These are phyloP conservation scores for Colletotrichum sp. DNA, from an alignment of 2,329 filamentous ascomycete genomes.

Conservation along the genomic window DNA sequence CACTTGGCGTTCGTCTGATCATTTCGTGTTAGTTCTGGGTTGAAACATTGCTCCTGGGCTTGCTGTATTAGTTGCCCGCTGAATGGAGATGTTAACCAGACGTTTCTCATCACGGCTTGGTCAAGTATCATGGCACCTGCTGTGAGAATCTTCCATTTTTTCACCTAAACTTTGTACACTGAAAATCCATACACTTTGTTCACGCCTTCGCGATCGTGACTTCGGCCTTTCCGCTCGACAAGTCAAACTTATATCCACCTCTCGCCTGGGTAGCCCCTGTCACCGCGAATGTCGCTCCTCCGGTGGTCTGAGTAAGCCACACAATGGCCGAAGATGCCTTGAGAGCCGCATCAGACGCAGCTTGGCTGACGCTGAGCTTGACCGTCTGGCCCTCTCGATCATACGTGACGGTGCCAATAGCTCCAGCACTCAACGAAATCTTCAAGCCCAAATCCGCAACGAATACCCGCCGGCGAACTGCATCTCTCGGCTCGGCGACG, in stretches of 20 bases:
- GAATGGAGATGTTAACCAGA: constrained; percentile 57
- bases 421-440: constrained; percentile 43
- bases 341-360: not conserved
- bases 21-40: not conserved
- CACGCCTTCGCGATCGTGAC: not conserved
- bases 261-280: not conserved
- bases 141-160: not conserved
- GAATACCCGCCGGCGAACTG: constrained; percentile 52
- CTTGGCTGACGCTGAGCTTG: not conserved
- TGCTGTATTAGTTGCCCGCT: not conserved
- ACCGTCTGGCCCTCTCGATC: not conserved
- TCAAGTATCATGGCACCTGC: accelerated
- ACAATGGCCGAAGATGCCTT: not conserved
- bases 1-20: not conserved
- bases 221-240: not conserved
- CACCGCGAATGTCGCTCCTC: not conserved
- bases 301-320: constrained; percentile 1
- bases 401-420: constrained; percentile 30
- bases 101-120: constrained; percentile 44
- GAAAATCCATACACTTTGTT: not conserved
- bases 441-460: constrained; percentile 49
- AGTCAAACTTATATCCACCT: constrained; percentile 4
- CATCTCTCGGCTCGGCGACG: constrained; percentile 47
- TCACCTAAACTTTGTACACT: accelerated
- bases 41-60: not conserved